A percentile compares a stretch with the other conserved stretches of the same genome.
phyloP scores from a whole-genome alignment of 306 rosid species.

The Acacia confusa region DNA sequence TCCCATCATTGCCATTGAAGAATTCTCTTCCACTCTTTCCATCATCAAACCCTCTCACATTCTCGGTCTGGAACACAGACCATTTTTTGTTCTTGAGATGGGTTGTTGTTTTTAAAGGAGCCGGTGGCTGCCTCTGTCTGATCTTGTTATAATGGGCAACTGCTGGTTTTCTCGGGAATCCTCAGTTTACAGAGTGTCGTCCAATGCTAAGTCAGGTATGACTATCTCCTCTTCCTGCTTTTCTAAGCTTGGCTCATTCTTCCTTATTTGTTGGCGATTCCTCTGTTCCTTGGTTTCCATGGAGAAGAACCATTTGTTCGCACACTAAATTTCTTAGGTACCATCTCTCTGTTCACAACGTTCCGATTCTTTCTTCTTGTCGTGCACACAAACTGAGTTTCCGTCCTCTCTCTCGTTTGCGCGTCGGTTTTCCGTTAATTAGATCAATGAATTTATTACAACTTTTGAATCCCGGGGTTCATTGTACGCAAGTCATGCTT shows the following conservation, averaged over 20 bases:
- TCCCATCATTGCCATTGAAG: conserved; percentile 68
- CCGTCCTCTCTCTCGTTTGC: not conserved
- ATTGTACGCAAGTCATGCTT: not conserved
- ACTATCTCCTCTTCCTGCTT: not conserved
- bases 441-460: conserved; percentile 4
- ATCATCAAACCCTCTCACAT: conserved; percentile 21
- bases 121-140: conserved; percentile 28
- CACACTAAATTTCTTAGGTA: conserved; percentile 4
- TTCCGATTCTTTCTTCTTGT: not conserved
- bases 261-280: not conserved
- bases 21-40: conserved; percentile 49
- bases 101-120: conserved; percentile 38
- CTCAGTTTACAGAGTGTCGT: conserved; percentile 75
- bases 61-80: not conserved
- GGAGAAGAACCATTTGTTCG: no score
- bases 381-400: not conserved
- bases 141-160: conserved; percentile 71
- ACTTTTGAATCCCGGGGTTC: not conserved
- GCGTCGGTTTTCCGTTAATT: not conserved
- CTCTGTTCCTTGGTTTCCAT: not conserved
- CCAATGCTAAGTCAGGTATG: conserved; percentile 91
- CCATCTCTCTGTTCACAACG: not conserved
- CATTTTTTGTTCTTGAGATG: conserved; percentile 41
- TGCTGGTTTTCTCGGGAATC: conserved; percentile 72
- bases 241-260: not conserved